These are phyloP conservation scores for Monilinia aucupariae DNA, from an alignment of 2,329 filamentous ascomycete genomes.

Conservation along the genomic window DNA sequence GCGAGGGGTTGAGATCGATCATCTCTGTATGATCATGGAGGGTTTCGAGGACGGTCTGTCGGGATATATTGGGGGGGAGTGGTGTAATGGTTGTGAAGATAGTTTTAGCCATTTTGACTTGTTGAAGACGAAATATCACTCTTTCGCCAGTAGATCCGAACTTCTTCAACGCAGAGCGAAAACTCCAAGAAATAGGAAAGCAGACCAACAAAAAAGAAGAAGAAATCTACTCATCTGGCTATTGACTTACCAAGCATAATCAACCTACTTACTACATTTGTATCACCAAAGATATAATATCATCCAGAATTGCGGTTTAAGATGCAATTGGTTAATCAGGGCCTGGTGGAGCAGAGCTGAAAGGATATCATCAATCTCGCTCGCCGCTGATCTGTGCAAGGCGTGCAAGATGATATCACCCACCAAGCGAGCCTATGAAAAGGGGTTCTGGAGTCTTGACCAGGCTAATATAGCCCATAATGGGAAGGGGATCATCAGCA, in stretches of 20 bases:
- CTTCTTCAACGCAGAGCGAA: neutral
- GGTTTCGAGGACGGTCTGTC: conserved; percentile 64
- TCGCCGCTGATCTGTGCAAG: conserved; percentile 10
- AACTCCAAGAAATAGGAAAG: neutral
- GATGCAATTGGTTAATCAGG: neutral
- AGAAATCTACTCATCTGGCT: neutral
- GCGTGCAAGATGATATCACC: neutral
- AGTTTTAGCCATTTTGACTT: conserved; percentile 37
- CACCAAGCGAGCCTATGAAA: neutral
- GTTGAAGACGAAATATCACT: neutral
- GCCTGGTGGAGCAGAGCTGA: neutral
- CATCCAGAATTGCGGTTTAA: neutral
- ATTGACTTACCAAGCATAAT: conserved; percentile 2
- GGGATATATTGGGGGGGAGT: conserved; percentile 61
- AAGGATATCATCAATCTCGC: conserved; percentile 1
- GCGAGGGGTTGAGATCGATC: conserved; percentile 60
- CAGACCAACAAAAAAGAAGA: neutral
- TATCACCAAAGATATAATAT: neutral
- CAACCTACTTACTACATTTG: neutral
- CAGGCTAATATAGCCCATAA: neutral
- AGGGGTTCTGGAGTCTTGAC: too few relatives aligned
- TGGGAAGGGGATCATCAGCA: neutral
- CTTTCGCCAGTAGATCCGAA: neutral
- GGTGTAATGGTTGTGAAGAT: conserved; percentile 75
- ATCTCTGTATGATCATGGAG: conserved; percentile 75